These are phyloP conservation scores for Phylloporus sp. DNA, from an alignment of 768 basidiomycete genomes.

Conservation along the genomic window DNA sequence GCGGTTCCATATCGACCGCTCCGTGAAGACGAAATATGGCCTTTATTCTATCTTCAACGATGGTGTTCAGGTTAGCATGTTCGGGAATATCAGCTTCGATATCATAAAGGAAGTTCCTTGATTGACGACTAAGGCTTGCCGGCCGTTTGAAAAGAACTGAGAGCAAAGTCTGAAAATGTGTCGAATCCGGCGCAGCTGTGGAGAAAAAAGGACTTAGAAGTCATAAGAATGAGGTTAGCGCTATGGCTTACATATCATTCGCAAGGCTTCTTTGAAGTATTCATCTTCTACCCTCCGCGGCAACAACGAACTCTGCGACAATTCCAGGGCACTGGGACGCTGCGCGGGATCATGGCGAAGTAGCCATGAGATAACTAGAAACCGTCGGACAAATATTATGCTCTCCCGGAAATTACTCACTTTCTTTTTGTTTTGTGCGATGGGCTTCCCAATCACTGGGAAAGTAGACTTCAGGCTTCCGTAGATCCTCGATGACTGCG, in stretches of 20 bases:
- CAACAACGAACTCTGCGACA: constrained; percentile 74
- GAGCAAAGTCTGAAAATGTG: constrained; percentile 75
- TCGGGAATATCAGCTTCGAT: constrained; percentile 63
- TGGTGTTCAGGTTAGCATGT: constrained; percentile 64
- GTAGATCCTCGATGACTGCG: constrained; percentile 72
- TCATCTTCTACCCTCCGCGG: constrained; percentile 81
- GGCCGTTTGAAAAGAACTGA: constrained; percentile 75
- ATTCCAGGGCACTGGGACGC: constrained; percentile 77
- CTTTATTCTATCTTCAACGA: constrained; percentile 72
- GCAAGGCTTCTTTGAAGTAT: constrained; percentile 75
- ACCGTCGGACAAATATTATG: constrained; percentile 1
- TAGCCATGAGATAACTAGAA: constrained; percentile 73
- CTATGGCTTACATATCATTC: constrained; percentile 60
- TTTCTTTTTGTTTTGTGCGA: constrained; percentile 61
- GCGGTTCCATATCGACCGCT: constrained; percentile 83
- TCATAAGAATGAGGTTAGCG: background rate
- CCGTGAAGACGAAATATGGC: constrained; percentile 86
- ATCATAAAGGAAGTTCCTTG: constrained; percentile 73
- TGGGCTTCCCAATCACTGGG: constrained; percentile 69
- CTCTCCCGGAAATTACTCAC: constrained; percentile 39
- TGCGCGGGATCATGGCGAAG: constrained; percentile 77
- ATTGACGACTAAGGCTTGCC: constrained; percentile 55
- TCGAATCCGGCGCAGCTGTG: constrained; percentile 73
- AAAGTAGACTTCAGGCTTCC: constrained; percentile 71
- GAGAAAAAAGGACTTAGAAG: background rate